Percentiles rank a stretch among this genome's conserved stretches.
These are phyloP conservation scores for Phytophthora podocarpi DNA, from an alignment of 352 stramenopile genomes.

Conservation along the genomic window DNA sequence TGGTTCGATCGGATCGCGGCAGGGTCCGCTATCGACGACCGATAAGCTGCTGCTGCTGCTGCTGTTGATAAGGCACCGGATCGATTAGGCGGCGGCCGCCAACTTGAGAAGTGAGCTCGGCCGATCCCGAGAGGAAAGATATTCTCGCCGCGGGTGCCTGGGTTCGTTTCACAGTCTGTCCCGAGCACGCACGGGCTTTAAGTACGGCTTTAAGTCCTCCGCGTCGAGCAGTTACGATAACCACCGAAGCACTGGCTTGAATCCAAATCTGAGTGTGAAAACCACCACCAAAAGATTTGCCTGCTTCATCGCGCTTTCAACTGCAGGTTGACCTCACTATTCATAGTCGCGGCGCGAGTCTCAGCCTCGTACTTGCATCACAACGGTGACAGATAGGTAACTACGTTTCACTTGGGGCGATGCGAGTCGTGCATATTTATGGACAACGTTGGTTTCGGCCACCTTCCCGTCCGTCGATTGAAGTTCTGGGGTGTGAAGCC, in stretches of 20 bases:
- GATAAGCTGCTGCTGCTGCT: background rate
- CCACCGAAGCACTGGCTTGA: conserved; percentile 1
- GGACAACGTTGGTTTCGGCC: background rate
- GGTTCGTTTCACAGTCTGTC: conserved; percentile 33
- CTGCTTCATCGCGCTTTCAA: background rate
- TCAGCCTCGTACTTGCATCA: background rate
- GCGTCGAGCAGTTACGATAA: conserved; percentile 32
- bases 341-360: background rate
- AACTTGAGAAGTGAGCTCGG: conserved; percentile 52
- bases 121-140: conserved; percentile 39
- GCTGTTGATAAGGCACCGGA: conserved; percentile 2
- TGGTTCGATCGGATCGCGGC: background rate
- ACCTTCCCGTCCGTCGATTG: background rate
- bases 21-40: conserved; percentile 2
- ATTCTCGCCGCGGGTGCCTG: conserved; percentile 24
- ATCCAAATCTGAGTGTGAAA: conserved; percentile 15
- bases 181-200: background rate
- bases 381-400: too few relatives aligned
- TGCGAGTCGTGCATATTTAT: background rate
- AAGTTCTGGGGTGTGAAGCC: background rate
- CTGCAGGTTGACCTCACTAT: background rate
- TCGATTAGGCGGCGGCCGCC: conserved; percentile 2
- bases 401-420: too few relatives aligned
- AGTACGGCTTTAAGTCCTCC: background rate
- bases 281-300: conserved; percentile 6